Conservation (phyloP, 768 basidiomycete genomes). For the Podaxis sp. region DNA sequence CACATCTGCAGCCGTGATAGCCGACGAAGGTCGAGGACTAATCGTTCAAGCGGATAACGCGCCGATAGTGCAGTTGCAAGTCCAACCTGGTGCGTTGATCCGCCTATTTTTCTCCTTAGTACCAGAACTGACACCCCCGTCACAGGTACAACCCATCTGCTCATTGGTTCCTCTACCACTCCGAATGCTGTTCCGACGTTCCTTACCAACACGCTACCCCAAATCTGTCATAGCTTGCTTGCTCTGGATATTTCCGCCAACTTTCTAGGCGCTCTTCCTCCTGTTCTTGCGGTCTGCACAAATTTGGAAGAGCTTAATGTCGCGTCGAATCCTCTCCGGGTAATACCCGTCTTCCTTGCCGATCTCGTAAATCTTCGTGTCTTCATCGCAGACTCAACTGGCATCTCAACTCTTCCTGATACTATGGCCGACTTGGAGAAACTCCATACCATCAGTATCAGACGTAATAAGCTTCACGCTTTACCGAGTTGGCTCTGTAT, state of each 20-base stretch:
- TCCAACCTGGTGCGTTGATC: conserved; percentile 65
- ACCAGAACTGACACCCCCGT: conserved; percentile 16
- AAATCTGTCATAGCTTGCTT: conserved; percentile 75
- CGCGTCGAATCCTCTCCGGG: conserved; percentile 85
- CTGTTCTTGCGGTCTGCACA: conserved; percentile 75
- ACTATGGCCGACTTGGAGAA: conserved; percentile 71
- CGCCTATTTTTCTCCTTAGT: conserved; percentile 10
- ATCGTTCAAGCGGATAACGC: conserved; percentile 72
- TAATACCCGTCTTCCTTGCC: conserved; percentile 88
- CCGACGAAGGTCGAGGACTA: conserved; percentile 82
- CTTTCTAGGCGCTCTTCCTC: conserved; percentile 80
- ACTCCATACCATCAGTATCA: conserved; percentile 86
- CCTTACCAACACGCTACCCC: conserved; percentile 66
- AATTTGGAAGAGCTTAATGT: conserved; percentile 93
- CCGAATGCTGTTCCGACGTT: conserved; percentile 79
- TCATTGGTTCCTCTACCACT: conserved; percentile 78
- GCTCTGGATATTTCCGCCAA: conserved; percentile 93
- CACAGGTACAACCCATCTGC: conserved; percentile 89
- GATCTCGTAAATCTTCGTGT: conserved; percentile 77
- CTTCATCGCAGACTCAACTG: conserved; percentile 90
- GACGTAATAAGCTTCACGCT: conserved; percentile 83
- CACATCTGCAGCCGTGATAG: conserved; percentile 75
- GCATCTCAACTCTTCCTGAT: conserved; percentile 73
- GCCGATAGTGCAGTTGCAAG: conserved; percentile 60
- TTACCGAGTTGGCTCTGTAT: conserved; percentile 96